Percentiles rank a stretch among this genome's conserved stretches.
Evolutionary conservation across 192 early-diverging fungal species (phyloP).

Genomic region (Rhizophagus prolifer): DNA sequence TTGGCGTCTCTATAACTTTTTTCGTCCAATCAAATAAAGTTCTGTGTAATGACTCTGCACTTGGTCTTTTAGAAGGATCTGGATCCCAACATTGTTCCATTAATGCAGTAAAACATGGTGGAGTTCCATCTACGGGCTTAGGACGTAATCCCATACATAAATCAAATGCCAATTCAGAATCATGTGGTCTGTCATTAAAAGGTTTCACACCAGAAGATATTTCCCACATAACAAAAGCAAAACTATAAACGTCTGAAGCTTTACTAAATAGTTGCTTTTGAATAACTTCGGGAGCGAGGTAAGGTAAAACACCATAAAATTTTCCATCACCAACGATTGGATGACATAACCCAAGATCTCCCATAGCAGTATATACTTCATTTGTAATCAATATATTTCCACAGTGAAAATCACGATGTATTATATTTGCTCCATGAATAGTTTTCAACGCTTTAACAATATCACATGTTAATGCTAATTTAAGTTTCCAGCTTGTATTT

Average conservation of each 20-base stretch:
- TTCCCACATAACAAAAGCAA: conserved; percentile 47
- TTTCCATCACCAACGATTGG: neutral
- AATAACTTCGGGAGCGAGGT: conserved; percentile 37
- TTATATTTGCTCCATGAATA: neutral
- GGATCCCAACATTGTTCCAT: conserved; percentile 40
- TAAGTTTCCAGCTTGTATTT: conserved; percentile 3
- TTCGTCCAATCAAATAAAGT: conserved; percentile 3
- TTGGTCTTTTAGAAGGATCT: conserved; percentile 6
- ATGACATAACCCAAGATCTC: conserved; percentile 35
- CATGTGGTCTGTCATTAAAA: conserved; percentile 35
- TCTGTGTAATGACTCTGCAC: neutral
- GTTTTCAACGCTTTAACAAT: conserved; percentile 1
- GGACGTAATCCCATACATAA: conserved; percentile 38
- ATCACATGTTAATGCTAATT: conserved; percentile 1
- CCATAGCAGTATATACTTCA: neutral
- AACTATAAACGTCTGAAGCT: conserved; percentile 41
- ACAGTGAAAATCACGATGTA: conserved; percentile 26
- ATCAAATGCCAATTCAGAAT: conserved; percentile 31
- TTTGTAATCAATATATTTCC: conserved; percentile 6
- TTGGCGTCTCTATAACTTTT: conserved; percentile 3
- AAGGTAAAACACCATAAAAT: conserved; percentile 36
- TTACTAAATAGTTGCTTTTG: neutral
- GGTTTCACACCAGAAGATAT: conserved; percentile 39
- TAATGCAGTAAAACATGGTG: conserved; percentile 34
- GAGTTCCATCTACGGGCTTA: conserved; percentile 33